Conservation (phyloP, 225 moss, liverwort and hornwort species). For the Anthoceros angustus region DNA sequence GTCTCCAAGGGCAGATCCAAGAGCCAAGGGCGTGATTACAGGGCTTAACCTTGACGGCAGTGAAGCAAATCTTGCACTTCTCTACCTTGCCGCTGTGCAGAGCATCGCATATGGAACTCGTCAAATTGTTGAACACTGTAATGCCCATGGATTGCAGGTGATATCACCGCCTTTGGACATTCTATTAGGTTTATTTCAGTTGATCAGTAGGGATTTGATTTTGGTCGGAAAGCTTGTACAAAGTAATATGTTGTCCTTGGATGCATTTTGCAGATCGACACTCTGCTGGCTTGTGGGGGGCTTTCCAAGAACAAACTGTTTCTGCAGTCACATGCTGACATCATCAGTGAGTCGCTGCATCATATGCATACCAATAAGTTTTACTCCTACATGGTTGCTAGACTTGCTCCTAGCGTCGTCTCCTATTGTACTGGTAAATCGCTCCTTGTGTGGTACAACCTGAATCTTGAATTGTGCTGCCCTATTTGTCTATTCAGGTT, state of each 20-base stretch:
- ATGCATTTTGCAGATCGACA: constrained; percentile 50
- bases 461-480: no score
- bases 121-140: constrained; percentile 78
- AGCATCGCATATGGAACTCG: constrained; percentile 94
- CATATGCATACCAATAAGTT: neutral
- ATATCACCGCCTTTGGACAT: neutral
- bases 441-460: no score
- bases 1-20: constrained; percentile 80
- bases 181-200: neutral
- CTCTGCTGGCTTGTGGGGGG: constrained; percentile 81
- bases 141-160: constrained; percentile 76
- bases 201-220: neutral
- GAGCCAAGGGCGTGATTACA: constrained; percentile 61
- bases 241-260: neutral
- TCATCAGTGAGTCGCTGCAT: constrained; percentile 38
- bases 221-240: neutral
- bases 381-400: neutral
- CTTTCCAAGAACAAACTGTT: constrained; percentile 78
- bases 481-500: constrained; percentile 34
- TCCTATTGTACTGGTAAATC: neutral
- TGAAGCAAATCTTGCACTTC: constrained; percentile 61
- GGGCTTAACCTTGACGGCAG: constrained; percentile 72
- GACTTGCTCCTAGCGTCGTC: neutral
- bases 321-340: constrained; percentile 83
- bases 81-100: constrained; percentile 80